These are phyloP conservation scores for Micractinium conductrix DNA, from an alignment of 139 green algal species.

Conservation along the genomic window DNA sequence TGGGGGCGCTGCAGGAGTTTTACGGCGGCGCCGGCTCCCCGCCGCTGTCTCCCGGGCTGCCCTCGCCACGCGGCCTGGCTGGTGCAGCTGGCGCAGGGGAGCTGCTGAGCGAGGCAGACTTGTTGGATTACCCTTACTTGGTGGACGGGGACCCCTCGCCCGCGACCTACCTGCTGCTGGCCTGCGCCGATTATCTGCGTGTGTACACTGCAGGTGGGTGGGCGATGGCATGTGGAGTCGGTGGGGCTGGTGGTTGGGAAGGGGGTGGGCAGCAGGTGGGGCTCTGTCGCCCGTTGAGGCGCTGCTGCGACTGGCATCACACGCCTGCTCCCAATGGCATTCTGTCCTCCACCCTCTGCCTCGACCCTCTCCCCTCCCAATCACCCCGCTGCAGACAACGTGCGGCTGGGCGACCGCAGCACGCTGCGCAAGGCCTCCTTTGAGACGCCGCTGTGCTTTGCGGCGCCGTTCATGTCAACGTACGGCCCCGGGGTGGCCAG, in stretches of 20 bases:
- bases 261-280: not conserved
- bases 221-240: too few species aligned
- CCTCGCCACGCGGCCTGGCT: not conserved
- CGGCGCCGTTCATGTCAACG: constrained; percentile 39
- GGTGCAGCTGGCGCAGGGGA: not conserved
- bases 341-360: not conserved
- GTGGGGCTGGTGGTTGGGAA: not conserved
- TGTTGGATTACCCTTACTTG: constrained; percentile 41
- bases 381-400: constrained; percentile 38
- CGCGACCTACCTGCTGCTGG: constrained; percentile 38
- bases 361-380: too few species aligned
- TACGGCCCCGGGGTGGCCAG: constrained; percentile 44
- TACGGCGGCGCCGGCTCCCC: not conserved
- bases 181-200: constrained; percentile 47
- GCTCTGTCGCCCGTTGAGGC: too few species aligned
- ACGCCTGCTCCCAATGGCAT: too few species aligned
- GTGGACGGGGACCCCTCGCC: constrained; percentile 21
- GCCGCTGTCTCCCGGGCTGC: not conserved
- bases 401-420: constrained; percentile 46
- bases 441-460: constrained; percentile 42
- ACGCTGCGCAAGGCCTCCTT: constrained; percentile 50
- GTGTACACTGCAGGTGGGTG: constrained; percentile 39
- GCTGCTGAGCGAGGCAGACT: constrained; percentile 14
- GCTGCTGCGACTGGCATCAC: too few species aligned
- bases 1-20: constrained; percentile 13